Base-by-base conservation (phyloP, 2,329 filamentous ascomycete species). In the Mariannaea elegans region DNA sequence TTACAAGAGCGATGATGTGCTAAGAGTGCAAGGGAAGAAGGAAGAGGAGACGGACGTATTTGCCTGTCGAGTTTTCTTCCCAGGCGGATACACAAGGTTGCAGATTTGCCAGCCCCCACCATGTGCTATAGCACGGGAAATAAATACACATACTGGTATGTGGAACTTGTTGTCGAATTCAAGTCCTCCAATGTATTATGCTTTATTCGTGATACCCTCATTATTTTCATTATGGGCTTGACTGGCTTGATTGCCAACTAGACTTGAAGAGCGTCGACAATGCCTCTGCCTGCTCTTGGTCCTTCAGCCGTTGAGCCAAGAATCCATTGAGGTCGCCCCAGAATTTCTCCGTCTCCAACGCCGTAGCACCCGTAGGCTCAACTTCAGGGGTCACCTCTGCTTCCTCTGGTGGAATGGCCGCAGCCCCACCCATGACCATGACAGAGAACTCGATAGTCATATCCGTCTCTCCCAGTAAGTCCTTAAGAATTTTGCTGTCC, bases 241-340 rank as follows among this genome's bases (percentile, higher is more conserved):
- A 69, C 62, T 71, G 70, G 67, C 75, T 81, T 55, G 79, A 79
- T 66, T 87, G 82, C 90, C 91, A 95, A 41, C 89, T 90, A 42
- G 80, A 80, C 76, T 85, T 90, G 72, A 97, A 97, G 19, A 91
- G 74, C 5, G 75, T 79, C 32, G 84, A 84, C 69, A 94, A 75
- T 68, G 87, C 85, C 66, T 86, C 85, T 1, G 90, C 91, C 71
- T 82, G 76, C 56, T 77, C 77, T 71, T 87, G 87, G 73, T 96
- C 90, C 76, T 90, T 88, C 69, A 97, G 78, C 73, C 92, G 86
- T 80, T 94, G 91, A 71, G 87, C 79, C 74, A 99, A 74, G 76
- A 94, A 98, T 0, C 86, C 90, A 72, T 88, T 87, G 64, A 99
- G 76, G 79, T 98, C 95, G 8, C 78, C 78, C 95, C 95, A 99